Base-by-base conservation (phyloP, 768 basidiomycete genomes). In the Rubroboletus pulcherrimus region DNA sequence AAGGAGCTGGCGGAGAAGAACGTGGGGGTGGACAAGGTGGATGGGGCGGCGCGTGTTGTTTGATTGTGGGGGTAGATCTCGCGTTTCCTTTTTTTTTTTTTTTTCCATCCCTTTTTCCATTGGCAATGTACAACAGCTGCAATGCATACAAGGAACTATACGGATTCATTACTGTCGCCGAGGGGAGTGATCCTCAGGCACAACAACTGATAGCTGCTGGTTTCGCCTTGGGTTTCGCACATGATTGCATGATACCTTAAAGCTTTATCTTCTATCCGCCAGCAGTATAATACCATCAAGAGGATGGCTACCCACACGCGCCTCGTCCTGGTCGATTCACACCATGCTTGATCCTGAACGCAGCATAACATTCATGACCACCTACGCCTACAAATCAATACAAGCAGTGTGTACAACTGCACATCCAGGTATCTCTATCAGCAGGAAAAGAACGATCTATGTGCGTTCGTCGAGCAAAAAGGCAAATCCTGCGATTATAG, bases 1-100 rank as follows among this genome's bases (percentile, higher is more conserved):
- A 75, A 75, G 60, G 78, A 82, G 57, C 17, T 62, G 46, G n/a
- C 30, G 19, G 57, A 58, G 41, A 42, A 38, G n/a, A 45, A n/a
- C 26, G 26, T 26, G 37, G 31, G 34, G 30, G 11, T 10, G 14
- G 49, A 53, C 19, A 42, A 17, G 8, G 15, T 11, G 38, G 37
- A 31, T 14, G 33, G 8, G 14, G 26, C 7, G 12, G 26, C 7
- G 12, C 12, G 26, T 9, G 14, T 4, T 12, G 9, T 7, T 21
- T 26, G 19, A 34, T 3, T 7, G 35, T 26, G 21, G n/a, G 24
- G 24, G 4, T 9, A 12, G 12, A 29, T 19, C 4, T 21, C 17
- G 2, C 1, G 5, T 34, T 15, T 12, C 0, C 8, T 21, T 46
- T 14, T 19, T 12, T 14, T 7, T 17, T 15, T 26, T 3, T 10